A percentile compares a stretch with the other conserved stretches of the same genome.
These are phyloP conservation scores for Albizia julibrissin DNA, from an alignment of 306 rosid species.

Conservation along the genomic window DNA sequence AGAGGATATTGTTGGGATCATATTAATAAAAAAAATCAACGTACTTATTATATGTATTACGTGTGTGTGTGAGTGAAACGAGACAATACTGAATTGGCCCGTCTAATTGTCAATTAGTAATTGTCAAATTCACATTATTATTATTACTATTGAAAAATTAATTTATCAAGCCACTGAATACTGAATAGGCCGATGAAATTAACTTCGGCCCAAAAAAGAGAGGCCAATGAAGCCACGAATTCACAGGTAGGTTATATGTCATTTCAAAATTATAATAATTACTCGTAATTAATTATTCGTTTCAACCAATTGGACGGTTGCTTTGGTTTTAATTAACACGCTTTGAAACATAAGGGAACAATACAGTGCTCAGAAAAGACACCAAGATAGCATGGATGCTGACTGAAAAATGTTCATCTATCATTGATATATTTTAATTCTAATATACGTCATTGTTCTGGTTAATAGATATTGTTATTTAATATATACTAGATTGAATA, in stretches of 20 bases:
- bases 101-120: background rate
- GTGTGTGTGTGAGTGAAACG: too few relatives aligned
- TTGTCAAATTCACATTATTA: background rate
- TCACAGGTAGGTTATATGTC: slow-evolving; percentile 31
- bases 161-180: background rate
- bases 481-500: background rate
- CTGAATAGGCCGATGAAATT: background rate
- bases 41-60: too few relatives aligned
- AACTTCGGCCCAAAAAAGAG: background rate
- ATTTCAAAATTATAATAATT: slow-evolving; percentile 9
- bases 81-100: background rate
- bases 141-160: background rate
- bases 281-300: background rate
- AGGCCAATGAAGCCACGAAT: background rate
- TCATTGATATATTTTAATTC: background rate
- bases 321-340: background rate
- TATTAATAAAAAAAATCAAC: too few relatives aligned
- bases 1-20: too few relatives aligned
- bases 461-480: background rate
- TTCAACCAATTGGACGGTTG: background rate
- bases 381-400: background rate
- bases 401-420: background rate
- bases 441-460: background rate
- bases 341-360: background rate
- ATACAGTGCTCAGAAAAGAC: background rate